These are phyloP conservation scores for Picea sitchensis DNA, from an alignment of 75 land plant species.

Conservation along the genomic window DNA sequence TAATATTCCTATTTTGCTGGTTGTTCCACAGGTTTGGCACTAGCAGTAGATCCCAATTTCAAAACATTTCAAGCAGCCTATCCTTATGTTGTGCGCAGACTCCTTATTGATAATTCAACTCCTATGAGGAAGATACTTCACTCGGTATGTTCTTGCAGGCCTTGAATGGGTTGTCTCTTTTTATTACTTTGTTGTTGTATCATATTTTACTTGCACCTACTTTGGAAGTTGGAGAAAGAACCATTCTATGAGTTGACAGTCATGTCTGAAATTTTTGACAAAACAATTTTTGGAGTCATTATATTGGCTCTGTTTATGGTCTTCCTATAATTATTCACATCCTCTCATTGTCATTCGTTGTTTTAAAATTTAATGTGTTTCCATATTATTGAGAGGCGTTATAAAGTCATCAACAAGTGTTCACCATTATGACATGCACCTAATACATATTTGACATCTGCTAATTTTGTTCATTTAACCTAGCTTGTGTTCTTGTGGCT, in stretches of 20 bases:
- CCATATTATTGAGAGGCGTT: not conserved
- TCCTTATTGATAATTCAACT: conserved; percentile 72
- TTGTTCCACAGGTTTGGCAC: conserved; percentile 67
- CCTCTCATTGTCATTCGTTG: not conserved
- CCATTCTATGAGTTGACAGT: not conserved
- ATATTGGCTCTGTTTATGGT: not conserved
- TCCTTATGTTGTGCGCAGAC: conserved; percentile 80
- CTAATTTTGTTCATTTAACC: not conserved
- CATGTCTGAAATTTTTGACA: not conserved
- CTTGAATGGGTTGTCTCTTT: not conserved
- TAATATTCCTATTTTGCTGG: not conserved
- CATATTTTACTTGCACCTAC: not conserved
- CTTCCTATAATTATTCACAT: not conserved
- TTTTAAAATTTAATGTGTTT: not conserved
- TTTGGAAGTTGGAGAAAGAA: not conserved
- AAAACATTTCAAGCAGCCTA: conserved; percentile 90
- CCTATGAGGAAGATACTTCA: conserved; percentile 65
- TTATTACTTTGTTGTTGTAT: not conserved
- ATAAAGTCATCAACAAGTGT: not conserved
- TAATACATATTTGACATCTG: not conserved
- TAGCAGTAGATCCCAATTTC: conserved; percentile 81
- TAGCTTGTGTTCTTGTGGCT: not conserved
- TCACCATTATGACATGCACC: not conserved
- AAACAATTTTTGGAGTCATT: not conserved
- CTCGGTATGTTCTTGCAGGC: conserved; percentile 41